phyloP scores from a whole-genome alignment of 2,329 filamentous ascomycete genomes.

The Teratosphaeria zuluensis region DNA sequence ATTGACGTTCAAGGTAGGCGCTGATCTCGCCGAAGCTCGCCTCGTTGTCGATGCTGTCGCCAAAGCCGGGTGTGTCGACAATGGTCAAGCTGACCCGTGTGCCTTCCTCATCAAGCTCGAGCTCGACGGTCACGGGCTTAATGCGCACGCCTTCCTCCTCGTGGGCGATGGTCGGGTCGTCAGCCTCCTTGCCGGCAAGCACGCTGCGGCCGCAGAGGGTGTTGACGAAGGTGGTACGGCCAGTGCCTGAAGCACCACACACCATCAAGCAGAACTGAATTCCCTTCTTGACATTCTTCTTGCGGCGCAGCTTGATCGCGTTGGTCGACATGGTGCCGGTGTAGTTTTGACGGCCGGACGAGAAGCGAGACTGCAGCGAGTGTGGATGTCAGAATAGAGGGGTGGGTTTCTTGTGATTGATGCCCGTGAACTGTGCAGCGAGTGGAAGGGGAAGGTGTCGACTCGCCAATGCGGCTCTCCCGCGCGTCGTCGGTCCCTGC shows the following conservation, averaged over 20 bases:
- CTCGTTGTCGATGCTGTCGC: slow-evolving; percentile 98
- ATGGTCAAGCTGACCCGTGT: slow-evolving; percentile 97
- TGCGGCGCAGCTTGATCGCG: slow-evolving; percentile 86
- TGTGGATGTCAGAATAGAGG: not conserved
- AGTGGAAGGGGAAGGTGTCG: not conserved
- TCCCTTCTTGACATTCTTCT: slow-evolving; percentile 99
- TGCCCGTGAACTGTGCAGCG: not conserved
- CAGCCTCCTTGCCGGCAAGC: slow-evolving; percentile 70
- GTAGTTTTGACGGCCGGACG: not conserved
- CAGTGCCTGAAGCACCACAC: slow-evolving; percentile 95
- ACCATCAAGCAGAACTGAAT: slow-evolving; percentile 99
- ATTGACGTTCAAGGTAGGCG: slow-evolving; percentile 96
- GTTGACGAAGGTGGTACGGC: slow-evolving; percentile 98
- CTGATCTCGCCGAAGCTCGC: slow-evolving; percentile 91
- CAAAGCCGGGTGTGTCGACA: slow-evolving; percentile 95
- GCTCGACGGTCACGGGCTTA: slow-evolving; percentile 93
- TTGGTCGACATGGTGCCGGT: slow-evolving; percentile 22
- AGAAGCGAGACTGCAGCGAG: not conserved
- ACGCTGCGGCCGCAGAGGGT: slow-evolving; percentile 95
- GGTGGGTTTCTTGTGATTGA: not conserved
- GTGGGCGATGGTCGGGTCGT: slow-evolving; percentile 61
- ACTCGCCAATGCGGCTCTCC: not conserved
- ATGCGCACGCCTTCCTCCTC: slow-evolving; percentile 96
- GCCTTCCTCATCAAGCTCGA: slow-evolving; percentile 95
- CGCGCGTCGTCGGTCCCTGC: not conserved